Evolutionary conservation across 768 basidiomycete genomes (phyloP).

Genomic region (Boletus rubescentipes): DNA sequence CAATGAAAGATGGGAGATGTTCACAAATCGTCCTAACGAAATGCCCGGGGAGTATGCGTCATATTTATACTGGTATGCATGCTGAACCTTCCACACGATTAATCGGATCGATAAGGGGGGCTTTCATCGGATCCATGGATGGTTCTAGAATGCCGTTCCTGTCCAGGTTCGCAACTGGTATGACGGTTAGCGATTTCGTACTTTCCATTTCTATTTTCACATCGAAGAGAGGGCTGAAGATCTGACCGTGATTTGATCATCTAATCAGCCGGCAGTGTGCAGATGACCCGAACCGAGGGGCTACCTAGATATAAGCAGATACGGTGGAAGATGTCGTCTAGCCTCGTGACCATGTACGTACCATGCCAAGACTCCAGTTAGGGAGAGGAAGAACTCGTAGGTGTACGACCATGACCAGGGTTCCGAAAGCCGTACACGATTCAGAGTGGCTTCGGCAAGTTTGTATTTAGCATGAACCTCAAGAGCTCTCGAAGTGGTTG

Average conservation of each 20-base stretch:
- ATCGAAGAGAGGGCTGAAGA: no score
- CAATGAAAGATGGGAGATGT: neutral
- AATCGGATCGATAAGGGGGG: neutral
- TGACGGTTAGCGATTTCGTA: no score
- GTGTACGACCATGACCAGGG: no score
- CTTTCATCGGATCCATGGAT: neutral
- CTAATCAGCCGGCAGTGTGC: neutral
- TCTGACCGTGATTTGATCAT: neutral
- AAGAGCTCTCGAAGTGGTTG: neutral
- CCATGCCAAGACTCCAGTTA: no score
- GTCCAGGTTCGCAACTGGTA: no score
- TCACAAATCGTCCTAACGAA: neutral
- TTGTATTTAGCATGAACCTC: no score
- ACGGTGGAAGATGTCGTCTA: no score
- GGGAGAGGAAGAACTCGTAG: no score
- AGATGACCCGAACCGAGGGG: neutral
- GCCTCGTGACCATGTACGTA: no score
- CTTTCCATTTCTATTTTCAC: no score
- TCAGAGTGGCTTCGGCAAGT: no score
- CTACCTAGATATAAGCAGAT: neutral
- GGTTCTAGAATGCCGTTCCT: neutral
- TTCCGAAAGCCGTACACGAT: no score
- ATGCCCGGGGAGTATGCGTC: neutral
- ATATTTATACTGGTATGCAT: neutral
- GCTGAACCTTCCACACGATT: neutral